Evolutionary conservation across 2,329 filamentous ascomycete species (phyloP).

Genomic region (Plectosphaerella cucumerina): DNA sequence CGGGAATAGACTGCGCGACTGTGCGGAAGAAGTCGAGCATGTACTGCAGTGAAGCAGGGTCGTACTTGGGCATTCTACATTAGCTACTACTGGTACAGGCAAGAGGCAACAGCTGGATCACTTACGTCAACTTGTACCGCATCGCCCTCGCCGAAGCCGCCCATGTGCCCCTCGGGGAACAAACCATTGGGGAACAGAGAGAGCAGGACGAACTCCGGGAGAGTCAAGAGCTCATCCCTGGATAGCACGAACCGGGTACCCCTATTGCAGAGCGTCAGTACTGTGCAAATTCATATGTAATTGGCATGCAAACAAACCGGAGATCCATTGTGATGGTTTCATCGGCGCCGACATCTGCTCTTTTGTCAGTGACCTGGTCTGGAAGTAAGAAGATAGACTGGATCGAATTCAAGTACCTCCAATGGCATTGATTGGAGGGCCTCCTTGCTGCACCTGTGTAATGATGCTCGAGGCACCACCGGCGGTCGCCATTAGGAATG

Average conservation of each 20-base stretch:
- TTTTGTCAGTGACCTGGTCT: not conserved
- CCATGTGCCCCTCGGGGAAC: conserved; percentile 94
- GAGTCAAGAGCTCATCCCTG: conserved; percentile 87
- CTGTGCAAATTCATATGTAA: not conserved
- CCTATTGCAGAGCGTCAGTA: conserved; percentile 40
- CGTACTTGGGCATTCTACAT: conserved; percentile 62
- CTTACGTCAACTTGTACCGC: conserved; percentile 96
- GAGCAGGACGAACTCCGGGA: conserved; percentile 94
- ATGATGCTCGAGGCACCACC: conserved; percentile 98
- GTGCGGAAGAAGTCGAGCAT: conserved; percentile 98
- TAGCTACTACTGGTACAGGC: not conserved
- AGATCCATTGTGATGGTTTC: conserved; percentile 95
- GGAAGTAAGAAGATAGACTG: not conserved
- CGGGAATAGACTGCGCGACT: conserved; percentile 92
- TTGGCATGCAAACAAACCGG: conserved; percentile 52
- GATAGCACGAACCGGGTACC: conserved; percentile 92
- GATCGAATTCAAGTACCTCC: conserved; percentile 57
- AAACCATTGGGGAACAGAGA: conserved; percentile 99
- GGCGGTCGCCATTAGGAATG: conserved; percentile 96
- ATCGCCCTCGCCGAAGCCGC: conserved; percentile 86
- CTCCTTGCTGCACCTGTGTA: conserved; percentile 95
- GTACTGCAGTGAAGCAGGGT: conserved; percentile 92
- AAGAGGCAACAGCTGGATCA: conserved; percentile 26
- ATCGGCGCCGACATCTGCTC: conserved; percentile 72
- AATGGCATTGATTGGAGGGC: conserved; percentile 81